A percentile compares a stretch with the other conserved stretches of the same genome.
phyloP scores from a whole-genome alignment of 257 asterid genomes.

The Rhazya stricta region DNA sequence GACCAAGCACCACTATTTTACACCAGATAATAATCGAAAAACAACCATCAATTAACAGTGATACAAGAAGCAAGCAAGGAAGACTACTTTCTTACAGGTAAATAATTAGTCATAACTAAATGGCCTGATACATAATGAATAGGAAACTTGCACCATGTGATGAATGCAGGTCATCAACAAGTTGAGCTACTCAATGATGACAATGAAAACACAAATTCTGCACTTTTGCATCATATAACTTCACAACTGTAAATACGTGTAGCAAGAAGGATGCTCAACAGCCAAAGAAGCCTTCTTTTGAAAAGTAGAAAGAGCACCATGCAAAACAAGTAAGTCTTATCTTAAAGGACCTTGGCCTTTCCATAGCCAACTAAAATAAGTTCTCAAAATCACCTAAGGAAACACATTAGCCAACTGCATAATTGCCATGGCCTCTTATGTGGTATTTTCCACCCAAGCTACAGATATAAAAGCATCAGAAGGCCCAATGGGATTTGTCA shows the following conservation, averaged over 20 bases:
- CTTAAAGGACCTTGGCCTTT: not conserved
- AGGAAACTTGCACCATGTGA: not conserved
- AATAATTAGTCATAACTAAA: not conserved
- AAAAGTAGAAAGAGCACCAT: not conserved
- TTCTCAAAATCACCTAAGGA: not conserved
- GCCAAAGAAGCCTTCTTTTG: not conserved
- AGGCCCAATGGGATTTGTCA: not conserved
- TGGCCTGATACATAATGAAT: not conserved
- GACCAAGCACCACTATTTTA: constrained; percentile 1
- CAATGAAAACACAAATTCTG: not conserved
- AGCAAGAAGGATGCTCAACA: not conserved
- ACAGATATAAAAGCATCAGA: not conserved
- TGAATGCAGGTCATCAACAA: not conserved
- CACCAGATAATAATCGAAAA: not conserved
- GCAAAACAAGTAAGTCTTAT: not conserved
- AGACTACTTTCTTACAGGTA: not conserved
- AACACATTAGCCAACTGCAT: not conserved
- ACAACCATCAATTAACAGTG: not conserved
- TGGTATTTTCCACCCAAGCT: not conserved
- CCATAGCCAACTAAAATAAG: not conserved
- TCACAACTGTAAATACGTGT: not conserved
- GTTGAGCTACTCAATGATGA: not conserved
- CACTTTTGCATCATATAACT: not conserved
- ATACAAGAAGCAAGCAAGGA: not conserved
- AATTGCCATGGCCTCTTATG: not conserved